These are phyloP conservation scores for Bondarzewia mesenterica DNA, from an alignment of 1,284 basidiomycete genomes.

Conservation along the genomic window DNA sequence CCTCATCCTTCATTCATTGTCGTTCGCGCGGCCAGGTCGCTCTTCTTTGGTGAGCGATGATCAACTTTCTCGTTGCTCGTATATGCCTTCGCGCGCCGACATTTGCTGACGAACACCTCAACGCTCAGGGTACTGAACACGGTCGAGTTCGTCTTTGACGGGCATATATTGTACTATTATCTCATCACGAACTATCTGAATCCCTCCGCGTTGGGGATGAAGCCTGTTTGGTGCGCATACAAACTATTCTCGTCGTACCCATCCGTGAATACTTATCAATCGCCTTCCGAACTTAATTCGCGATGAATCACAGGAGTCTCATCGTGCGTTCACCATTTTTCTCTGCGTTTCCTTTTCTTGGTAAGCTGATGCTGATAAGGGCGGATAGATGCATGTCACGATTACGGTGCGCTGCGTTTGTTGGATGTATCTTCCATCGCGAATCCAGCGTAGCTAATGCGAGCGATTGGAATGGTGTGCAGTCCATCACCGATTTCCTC, in stretches of 20 bases:
- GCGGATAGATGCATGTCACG: slow-evolving; percentile 10
- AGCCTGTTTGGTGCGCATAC: slow-evolving; percentile 39
- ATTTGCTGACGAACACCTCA: slow-evolving; percentile 5
- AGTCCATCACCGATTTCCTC: slow-evolving; percentile 18
- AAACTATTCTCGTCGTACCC: not conserved
- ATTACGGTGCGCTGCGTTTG: slow-evolving; percentile 8
- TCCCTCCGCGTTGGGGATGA: slow-evolving; percentile 26
- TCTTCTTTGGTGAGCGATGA: slow-evolving; percentile 32
- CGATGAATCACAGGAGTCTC: not conserved
- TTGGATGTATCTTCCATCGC: too few species aligned
- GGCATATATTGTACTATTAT: slow-evolving; percentile 46
- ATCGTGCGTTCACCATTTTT: not conserved
- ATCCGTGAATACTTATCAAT: not conserved
- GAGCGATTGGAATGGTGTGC: not conserved
- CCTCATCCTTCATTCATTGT: not conserved
- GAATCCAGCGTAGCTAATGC: not conserved
- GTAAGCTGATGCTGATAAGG: not conserved
- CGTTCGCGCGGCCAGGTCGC: slow-evolving; percentile 24
- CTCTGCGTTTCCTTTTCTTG: not conserved
- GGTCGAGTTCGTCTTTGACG: slow-evolving; percentile 37
- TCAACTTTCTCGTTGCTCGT: slow-evolving; percentile 7
- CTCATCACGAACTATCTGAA: slow-evolving; percentile 42
- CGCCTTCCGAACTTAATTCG: not conserved
- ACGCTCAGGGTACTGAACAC: slow-evolving; percentile 38
- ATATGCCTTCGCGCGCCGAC: not conserved